Percentiles rank a stretch among this genome's conserved stretches.
phyloP scores from a whole-genome alignment of 2,329 filamentous ascomycete species.

The Cladosporium halotolerans region DNA sequence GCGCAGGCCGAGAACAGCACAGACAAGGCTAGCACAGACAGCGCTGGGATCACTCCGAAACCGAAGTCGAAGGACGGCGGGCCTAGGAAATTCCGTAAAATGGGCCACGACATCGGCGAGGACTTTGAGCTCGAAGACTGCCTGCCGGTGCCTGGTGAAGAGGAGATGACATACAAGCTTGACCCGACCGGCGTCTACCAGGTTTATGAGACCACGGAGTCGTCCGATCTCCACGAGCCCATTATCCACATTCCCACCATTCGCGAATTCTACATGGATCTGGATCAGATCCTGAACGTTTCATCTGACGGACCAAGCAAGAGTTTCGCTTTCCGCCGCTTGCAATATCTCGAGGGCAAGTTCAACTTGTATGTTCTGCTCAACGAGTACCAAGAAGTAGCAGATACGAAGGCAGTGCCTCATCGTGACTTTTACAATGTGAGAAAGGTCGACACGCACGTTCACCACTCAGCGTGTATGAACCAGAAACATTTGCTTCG shows the following conservation, averaged over 20 bases:
- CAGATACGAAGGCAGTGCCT: conserved; percentile 94
- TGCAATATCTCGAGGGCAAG: conserved; percentile 94
- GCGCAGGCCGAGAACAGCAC: conserved; percentile 11
- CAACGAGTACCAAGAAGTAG: conserved; percentile 96
- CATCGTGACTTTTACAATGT: conserved; percentile 99
- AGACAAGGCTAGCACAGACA: conserved; percentile 30
- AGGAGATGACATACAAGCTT: conserved; percentile 68
- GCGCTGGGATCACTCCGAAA: conserved; percentile 21
- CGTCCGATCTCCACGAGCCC: conserved; percentile 58
- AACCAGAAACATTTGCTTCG: conserved; percentile 97
- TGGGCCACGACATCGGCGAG: conserved; percentile 82
- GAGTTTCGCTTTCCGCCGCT: conserved; percentile 88
- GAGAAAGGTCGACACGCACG: conserved; percentile 96
- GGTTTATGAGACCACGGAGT: conserved; percentile 68
- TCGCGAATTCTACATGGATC: conserved; percentile 90
- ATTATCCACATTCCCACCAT: conserved; percentile 82
- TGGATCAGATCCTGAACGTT: conserved; percentile 79
- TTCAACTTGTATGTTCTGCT: conserved; percentile 90
- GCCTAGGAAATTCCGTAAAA: conserved; percentile 61
- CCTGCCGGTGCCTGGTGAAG: conserved; percentile 63
- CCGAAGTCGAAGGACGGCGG: conserved; percentile 22
- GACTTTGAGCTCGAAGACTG: conserved; percentile 82
- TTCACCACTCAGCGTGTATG: conserved; percentile 99
- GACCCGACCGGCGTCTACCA: conserved; percentile 87
- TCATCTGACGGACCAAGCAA: conserved; percentile 95